These are phyloP conservation scores for Kandelia obovata DNA, from an alignment of 345 rosid genomes.

Conservation along the genomic window DNA sequence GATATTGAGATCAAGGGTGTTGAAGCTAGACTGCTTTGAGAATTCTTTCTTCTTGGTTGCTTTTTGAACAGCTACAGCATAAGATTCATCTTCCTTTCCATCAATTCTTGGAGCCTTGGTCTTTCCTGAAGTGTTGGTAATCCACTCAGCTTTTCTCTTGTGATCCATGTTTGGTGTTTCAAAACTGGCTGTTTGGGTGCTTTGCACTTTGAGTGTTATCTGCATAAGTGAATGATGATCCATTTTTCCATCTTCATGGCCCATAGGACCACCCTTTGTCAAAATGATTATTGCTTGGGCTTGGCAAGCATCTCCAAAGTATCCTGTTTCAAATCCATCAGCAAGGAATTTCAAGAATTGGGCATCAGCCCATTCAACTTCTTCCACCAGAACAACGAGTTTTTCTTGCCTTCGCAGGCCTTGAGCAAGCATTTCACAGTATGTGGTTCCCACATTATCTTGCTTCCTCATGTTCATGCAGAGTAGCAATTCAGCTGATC, in stretches of 20 bases:
- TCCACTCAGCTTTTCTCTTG: constrained; percentile 62
- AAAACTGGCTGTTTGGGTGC: constrained; percentile 19
- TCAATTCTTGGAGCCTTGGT: constrained; percentile 40
- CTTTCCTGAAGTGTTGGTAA: constrained; percentile 23
- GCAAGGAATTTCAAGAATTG: constrained; percentile 45
- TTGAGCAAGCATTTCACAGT: constrained; percentile 31
- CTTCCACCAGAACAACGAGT: constrained; percentile 55
- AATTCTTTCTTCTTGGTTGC: constrained; percentile 37
- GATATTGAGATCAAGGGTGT: constrained; percentile 68
- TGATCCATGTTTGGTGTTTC: constrained; percentile 17
- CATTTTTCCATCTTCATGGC: constrained; percentile 18
- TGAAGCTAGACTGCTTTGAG: constrained; percentile 59
- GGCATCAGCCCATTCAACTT: constrained; percentile 55
- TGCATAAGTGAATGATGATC: constrained; percentile 39
- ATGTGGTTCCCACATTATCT: constrained; percentile 20
- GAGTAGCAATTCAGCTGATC: constrained; percentile 47
- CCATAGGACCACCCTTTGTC: constrained; percentile 37
- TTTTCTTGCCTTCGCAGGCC: constrained; percentile 32
- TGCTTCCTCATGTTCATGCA: constrained; percentile 43
- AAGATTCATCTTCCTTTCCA: constrained; percentile 32
- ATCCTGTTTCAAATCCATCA: constrained; percentile 41
- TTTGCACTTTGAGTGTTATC: constrained; percentile 51
- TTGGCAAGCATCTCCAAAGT: constrained; percentile 30
- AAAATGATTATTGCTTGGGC: constrained; percentile 49
- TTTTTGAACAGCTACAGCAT: constrained; percentile 20